phyloP scores from a whole-genome alignment of 2,329 filamentous ascomycete genomes.

The Penicillium sp. region DNA sequence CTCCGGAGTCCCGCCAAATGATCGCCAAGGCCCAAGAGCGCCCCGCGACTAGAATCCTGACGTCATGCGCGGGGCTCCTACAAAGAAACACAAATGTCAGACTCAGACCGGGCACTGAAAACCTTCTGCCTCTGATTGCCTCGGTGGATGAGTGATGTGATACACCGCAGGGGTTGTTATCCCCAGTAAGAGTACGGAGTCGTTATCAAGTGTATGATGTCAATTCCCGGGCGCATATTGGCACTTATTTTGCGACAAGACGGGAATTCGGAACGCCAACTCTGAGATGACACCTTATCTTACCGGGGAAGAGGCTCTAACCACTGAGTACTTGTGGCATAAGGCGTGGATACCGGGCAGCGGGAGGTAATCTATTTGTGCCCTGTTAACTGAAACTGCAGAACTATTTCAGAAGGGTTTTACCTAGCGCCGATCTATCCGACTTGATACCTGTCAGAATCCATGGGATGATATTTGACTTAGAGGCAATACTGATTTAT shows the following conservation, averaged over 20 bases:
- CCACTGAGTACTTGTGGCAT: not conserved
- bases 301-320: not conserved
- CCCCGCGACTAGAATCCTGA: not conserved
- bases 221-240: not conserved
- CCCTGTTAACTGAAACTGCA: not conserved
- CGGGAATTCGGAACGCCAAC: not conserved
- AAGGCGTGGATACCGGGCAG: not conserved
- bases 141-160: not conserved
- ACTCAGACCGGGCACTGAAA: not conserved
- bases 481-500: not conserved
- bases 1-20: not conserved
- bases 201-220: not conserved
- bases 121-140: not conserved
- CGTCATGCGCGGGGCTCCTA: conserved; percentile 1
- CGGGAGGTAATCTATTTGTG: not conserved
- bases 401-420: not conserved
- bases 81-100: not conserved
- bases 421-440: not conserved
- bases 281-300: not conserved
- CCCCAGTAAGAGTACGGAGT: not conserved
- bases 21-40: not conserved
- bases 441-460: not conserved
- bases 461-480: not conserved
- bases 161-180: not conserved
- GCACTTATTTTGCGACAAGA: not conserved